These are phyloP conservation scores for Talaromyces verruculosus DNA, from an alignment of 2,329 filamentous ascomycete genomes.

Conservation along the genomic window DNA sequence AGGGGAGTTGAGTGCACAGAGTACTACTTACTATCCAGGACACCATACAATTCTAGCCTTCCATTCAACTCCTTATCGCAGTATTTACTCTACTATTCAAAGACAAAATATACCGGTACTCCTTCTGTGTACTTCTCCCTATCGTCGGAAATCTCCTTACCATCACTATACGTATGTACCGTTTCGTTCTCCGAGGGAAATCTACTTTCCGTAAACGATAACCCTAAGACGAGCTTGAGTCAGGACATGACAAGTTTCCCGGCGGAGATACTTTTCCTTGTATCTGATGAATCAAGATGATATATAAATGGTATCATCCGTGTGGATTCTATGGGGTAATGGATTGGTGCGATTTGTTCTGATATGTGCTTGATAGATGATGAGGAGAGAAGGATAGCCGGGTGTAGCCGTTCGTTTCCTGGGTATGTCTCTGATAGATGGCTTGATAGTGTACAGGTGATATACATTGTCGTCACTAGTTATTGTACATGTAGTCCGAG, in stretches of 20 bases:
- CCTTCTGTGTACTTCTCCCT: not conserved
- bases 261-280: not conserved
- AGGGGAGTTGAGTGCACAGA: no score
- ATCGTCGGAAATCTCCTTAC: not conserved
- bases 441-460: not conserved
- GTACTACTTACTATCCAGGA: no score
- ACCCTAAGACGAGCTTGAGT: not conserved
- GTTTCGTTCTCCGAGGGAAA: slow-evolving; percentile 3
- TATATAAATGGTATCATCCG: slow-evolving; percentile 7
- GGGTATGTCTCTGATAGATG: not conserved
- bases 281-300: not conserved
- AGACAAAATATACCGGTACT: not conserved
- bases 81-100: not conserved
- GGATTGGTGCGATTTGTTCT: slow-evolving; percentile 10
- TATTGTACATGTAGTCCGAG: not conserved
- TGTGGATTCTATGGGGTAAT: slow-evolving; percentile 22
- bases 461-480: not conserved
- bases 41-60: no score
- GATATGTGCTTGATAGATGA: not conserved
- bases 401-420: slow-evolving; percentile 16
- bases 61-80: not conserved
- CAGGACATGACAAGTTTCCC: not conserved
- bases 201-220: not conserved
- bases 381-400: not conserved
- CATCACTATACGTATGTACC: not conserved